Base-by-base conservation (phyloP, 2,329 filamentous ascomycete genomes). In the Malbranchea cinnamomea region DNA sequence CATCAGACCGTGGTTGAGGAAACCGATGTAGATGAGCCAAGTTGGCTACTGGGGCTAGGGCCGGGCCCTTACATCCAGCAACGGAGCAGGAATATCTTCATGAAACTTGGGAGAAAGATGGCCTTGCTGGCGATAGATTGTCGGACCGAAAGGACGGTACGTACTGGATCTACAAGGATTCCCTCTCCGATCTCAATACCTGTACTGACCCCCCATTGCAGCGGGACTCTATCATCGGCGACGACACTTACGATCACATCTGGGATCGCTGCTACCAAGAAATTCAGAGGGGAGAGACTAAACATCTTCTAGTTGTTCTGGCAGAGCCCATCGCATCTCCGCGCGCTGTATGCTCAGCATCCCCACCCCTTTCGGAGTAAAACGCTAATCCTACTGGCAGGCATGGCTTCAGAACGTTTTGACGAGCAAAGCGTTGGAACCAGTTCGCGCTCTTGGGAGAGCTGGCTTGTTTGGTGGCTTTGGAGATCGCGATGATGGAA, bases 41-140 rank as follows among this genome's bases (percentile, higher is more conserved):
- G 83, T 48, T 95, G 89, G 89, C 60, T 91, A 11, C 58, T 95
- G 3, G 89, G 89, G 4, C 61, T 68, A 14, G 63, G 68, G 19
- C 80, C 78, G 3, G 91, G 91, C 0, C 85, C 87, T 0, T 98
- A 93, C 50, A 94, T 98, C 49, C 71, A 75, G 12, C 78, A 95
- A 52, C 63, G 71, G 16, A 92, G 84, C 46, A 75, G 83, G 37
- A 93, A 79, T 49, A 45, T 94, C 16, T 93, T 91, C 54, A 72
- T 95, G 65, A 74, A 70, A 14, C 60, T 98, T 23, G 89, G 89
- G 2, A 68, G 72, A 16, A 76, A 77, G 25, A 65, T 93, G 14
- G 74, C 81, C 6, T 75, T 98, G 34, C 62, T 98, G 17, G 89
- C 82, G 1, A 65, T 95, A 15, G 89, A 98, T 49, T 87, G 82